A percentile compares a stretch with the other conserved stretches of the same genome.
Evolutionary conservation across 2,329 filamentous ascomycete genomes (phyloP).

Genomic region (Endocalyx cinctus): DNA sequence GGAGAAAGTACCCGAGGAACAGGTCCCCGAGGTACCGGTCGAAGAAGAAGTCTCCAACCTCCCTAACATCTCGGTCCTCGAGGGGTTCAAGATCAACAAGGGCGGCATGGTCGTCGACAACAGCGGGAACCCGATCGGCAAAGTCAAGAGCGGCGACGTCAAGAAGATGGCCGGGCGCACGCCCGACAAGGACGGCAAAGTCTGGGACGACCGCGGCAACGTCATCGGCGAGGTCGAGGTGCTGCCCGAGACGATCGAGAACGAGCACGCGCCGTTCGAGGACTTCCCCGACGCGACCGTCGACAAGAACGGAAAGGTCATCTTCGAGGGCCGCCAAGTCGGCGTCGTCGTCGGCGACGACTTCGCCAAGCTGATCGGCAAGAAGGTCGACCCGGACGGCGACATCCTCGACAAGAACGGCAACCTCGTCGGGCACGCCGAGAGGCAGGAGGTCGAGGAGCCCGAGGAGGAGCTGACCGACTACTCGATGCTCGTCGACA

Average conservation of each 20-base stretch:
- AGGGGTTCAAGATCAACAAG: constrained; percentile 39
- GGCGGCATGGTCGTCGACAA: constrained; percentile 41
- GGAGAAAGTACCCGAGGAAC: neutral
- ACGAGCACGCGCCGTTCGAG: constrained; percentile 30
- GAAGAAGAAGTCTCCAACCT: constrained; percentile 16
- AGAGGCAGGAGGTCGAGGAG: constrained; percentile 30
- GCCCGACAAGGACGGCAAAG: constrained; percentile 40
- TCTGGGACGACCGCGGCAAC: constrained; percentile 29
- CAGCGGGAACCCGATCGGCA: constrained; percentile 38
- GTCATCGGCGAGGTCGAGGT: constrained; percentile 35
- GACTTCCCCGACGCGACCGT: constrained; percentile 31
- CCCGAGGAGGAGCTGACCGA: constrained; percentile 34
- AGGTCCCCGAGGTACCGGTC: constrained; percentile 1
- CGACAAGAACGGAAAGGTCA: constrained; percentile 32
- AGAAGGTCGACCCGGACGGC: constrained; percentile 31
- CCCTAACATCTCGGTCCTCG: constrained; percentile 28
- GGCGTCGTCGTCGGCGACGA: constrained; percentile 35
- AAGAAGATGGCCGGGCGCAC: constrained; percentile 37
- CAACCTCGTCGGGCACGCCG: constrained; percentile 29
- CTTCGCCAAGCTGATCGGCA: constrained; percentile 28
- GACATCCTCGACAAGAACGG: constrained; percentile 32
- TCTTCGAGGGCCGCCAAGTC: constrained; percentile 31
- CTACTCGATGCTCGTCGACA: constrained; percentile 45
- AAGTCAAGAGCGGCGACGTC: constrained; percentile 35
- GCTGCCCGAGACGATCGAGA: constrained; percentile 30